phyloP scores from a whole-genome alignment of 345 rosid species.

The Anastatica hierochuntica region DNA sequence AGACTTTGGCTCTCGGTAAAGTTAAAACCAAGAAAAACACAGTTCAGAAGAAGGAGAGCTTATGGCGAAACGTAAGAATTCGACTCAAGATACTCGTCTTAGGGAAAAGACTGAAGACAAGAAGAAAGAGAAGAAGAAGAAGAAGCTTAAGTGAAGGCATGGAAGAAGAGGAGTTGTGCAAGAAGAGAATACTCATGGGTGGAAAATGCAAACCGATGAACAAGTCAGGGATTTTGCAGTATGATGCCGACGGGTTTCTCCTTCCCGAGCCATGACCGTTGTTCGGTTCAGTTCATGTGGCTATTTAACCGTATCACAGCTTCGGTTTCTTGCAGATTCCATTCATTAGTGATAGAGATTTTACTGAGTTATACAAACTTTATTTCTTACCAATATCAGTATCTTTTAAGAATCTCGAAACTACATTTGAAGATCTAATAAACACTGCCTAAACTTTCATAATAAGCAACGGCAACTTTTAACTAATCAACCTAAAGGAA shows the following conservation, averaged over 20 bases:
- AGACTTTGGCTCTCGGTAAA: neutral
- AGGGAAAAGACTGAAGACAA: conserved; percentile 24
- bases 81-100: conserved; percentile 17
- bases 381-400: neutral
- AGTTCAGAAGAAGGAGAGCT: neutral
- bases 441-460: no score
- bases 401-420: neutral
- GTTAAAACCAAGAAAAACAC: neutral
- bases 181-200: conserved; percentile 69
- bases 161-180: conserved; percentile 39
- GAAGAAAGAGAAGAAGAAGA: neutral
- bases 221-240: conserved; percentile 34
- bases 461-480: neutral
- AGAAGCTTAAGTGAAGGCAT: neutral
- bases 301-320: neutral
- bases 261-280: conserved; percentile 32
- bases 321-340: neutral
- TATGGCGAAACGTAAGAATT: neutral
- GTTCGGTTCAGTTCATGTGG: neutral
- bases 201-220: conserved; percentile 46
- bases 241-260: conserved; percentile 35
- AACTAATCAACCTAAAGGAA: neutral
- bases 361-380: conserved; percentile 1
- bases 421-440: no score
- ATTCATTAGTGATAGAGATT: neutral